These are phyloP conservation scores for Zoysia matrella DNA, from an alignment of 202 grass and related monocot genomes.

Conservation along the genomic window DNA sequence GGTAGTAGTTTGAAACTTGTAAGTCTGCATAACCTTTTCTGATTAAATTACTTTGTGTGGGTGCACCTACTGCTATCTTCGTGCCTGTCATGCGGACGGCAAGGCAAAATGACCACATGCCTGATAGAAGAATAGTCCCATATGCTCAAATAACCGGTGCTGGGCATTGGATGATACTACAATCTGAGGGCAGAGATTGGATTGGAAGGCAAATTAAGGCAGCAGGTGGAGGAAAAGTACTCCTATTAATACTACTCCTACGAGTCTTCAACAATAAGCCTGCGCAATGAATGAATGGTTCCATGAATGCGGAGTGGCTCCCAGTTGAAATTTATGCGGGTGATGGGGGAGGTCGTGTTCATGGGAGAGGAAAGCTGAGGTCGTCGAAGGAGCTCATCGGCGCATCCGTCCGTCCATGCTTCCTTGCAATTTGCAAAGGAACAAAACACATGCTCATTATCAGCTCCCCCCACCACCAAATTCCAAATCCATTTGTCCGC, in stretches of 20 bases:
- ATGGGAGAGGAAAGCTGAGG: not conserved
- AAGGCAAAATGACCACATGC: no score
- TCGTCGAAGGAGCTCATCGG: no score
- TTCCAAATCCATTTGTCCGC: not conserved
- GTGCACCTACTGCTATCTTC: no score
- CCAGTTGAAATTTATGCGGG: constrained; percentile 43
- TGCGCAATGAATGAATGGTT: constrained; percentile 55
- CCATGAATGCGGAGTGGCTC: constrained; percentile 50
- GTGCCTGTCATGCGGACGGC: not conserved
- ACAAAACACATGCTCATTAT: constrained; percentile 52
- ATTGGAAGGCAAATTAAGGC: constrained; percentile 2
- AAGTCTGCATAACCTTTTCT: not conserved
- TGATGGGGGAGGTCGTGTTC: constrained; percentile 33
- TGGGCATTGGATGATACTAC: no score
- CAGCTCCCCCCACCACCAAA: constrained; percentile 5
- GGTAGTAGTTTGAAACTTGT: not conserved
- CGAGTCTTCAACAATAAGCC: constrained; percentile 42
- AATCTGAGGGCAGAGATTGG: not conserved
- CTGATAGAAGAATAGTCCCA: no score
- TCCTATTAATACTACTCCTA: not conserved
- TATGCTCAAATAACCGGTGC: no score
- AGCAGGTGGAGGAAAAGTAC: constrained; percentile 10
- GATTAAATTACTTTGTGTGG: no score
- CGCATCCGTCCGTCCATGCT: not conserved
- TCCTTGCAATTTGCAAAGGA: constrained; percentile 6